Percentiles rank a stretch among this genome's conserved stretches.
These are phyloP conservation scores for Nannizzia gypsea DNA, from an alignment of 2,329 filamentous ascomycete genomes.

Conservation along the genomic window DNA sequence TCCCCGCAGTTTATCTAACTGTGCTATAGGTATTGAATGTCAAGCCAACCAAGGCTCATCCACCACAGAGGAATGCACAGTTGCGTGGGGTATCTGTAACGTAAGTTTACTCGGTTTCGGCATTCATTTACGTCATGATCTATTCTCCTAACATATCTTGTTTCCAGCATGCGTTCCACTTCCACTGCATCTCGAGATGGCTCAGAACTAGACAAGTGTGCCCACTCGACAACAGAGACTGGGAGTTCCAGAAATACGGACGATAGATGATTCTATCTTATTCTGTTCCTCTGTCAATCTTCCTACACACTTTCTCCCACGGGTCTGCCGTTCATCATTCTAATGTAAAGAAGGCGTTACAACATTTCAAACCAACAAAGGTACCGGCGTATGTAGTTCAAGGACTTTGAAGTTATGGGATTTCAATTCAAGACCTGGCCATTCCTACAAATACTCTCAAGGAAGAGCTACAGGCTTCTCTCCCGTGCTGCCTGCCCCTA, in stretches of 20 bases:
- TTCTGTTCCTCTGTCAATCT: neutral
- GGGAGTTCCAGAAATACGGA: constrained; percentile 99
- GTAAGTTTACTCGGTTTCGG: constrained; percentile 43
- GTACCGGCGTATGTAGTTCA: constrained; percentile 1
- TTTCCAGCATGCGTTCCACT: constrained; percentile 89
- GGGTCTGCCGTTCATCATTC: neutral
- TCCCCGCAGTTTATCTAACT: neutral
- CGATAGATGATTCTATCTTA: constrained; percentile 35
- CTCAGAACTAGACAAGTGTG: constrained; percentile 98
- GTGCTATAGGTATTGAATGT: constrained; percentile 70
- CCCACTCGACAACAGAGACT: constrained; percentile 92
- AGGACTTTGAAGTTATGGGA: neutral
- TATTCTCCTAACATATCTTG: constrained; percentile 3
- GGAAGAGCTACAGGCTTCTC: neutral
- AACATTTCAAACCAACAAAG: neutral
- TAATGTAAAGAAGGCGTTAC: neutral
- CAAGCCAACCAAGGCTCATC: constrained; percentile 97
- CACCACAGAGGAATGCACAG: constrained; percentile 94
- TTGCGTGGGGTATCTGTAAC: constrained; percentile 98
- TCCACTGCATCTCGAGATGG: constrained; percentile 99
- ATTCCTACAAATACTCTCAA: neutral
- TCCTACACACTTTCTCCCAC: neutral
- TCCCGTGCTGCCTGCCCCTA: neutral
- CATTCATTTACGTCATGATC: constrained; percentile 5
- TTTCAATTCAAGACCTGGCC: neutral